phyloP scores from a whole-genome alignment of 306 rosid genomes.

The Fragaria nilgerrensis region DNA sequence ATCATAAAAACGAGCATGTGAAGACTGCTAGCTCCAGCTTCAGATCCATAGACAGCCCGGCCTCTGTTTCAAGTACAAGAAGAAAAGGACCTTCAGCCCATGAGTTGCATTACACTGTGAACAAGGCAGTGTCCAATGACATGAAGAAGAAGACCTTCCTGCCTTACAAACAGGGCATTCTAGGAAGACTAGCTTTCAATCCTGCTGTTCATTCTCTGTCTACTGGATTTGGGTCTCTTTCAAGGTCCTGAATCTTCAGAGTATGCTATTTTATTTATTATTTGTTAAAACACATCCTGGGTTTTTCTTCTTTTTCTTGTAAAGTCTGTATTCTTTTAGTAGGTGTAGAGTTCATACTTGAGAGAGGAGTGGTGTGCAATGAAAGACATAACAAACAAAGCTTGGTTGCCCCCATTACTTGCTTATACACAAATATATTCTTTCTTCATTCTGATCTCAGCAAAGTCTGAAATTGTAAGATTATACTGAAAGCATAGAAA shows the following conservation, averaged over 20 bases:
- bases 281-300: not conserved
- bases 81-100: constrained; percentile 59
- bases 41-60: constrained; percentile 32
- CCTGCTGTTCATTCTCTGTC: constrained; percentile 42
- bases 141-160: constrained; percentile 81
- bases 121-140: constrained; percentile 69
- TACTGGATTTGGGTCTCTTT: constrained; percentile 49
- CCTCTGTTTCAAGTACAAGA: constrained; percentile 12
- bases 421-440: not conserved
- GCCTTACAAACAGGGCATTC: constrained; percentile 85
- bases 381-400: constrained; percentile 4
- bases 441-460: constrained; percentile 5
- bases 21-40: constrained; percentile 55
- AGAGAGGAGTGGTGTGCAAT: constrained; percentile 15
- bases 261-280: not conserved
- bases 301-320: not conserved
- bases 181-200: constrained; percentile 64
- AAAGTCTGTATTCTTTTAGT: constrained; percentile 8
- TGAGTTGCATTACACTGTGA: constrained; percentile 64
- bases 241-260: constrained; percentile 24
- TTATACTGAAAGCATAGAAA: not conserved
- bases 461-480: constrained; percentile 1
- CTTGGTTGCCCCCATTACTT: constrained; percentile 1
- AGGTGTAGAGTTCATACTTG: constrained; percentile 14
- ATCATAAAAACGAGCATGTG: constrained; percentile 33